These are phyloP conservation scores for Neurospora intermedia DNA, from an alignment of 495 filamentous ascomycete species.

Conservation along the genomic window DNA sequence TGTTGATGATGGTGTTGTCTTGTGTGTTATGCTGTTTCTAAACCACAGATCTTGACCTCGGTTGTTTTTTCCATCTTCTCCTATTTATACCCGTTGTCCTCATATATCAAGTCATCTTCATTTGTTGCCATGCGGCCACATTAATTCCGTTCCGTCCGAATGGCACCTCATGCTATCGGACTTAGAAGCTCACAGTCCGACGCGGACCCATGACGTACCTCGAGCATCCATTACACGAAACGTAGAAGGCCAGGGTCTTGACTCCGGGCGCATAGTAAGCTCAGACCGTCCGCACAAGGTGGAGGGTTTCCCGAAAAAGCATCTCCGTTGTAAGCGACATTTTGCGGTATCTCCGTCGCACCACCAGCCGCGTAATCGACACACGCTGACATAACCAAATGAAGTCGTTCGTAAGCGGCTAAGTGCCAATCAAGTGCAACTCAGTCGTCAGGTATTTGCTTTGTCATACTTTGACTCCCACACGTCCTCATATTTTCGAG, in stretches of 20 bases:
- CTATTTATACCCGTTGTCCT: background rate
- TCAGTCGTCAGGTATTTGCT: background rate
- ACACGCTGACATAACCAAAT: background rate
- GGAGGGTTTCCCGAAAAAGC: no score
- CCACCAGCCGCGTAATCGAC: background rate
- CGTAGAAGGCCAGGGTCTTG: background rate
- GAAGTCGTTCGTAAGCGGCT: background rate
- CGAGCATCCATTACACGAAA: background rate
- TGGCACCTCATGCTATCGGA: background rate
- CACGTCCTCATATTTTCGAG: background rate
- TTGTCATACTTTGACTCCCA: background rate
- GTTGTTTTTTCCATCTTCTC: background rate
- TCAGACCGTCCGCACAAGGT: no score
- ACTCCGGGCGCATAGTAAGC: background rate
- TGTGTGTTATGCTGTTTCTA: background rate
- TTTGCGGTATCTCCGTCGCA: background rate
- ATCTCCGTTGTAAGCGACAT: no score
- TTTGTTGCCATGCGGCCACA: background rate
- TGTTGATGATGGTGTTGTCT: background rate
- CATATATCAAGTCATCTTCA: background rate
- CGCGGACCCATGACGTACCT: no score
- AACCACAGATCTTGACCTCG: background rate
- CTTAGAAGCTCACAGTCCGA: background rate
- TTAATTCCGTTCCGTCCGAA: background rate
- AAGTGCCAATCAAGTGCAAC: background rate